These are phyloP conservation scores for Juncus effusus DNA, from an alignment of 176 grass and related monocot genomes.

Conservation along the genomic window DNA sequence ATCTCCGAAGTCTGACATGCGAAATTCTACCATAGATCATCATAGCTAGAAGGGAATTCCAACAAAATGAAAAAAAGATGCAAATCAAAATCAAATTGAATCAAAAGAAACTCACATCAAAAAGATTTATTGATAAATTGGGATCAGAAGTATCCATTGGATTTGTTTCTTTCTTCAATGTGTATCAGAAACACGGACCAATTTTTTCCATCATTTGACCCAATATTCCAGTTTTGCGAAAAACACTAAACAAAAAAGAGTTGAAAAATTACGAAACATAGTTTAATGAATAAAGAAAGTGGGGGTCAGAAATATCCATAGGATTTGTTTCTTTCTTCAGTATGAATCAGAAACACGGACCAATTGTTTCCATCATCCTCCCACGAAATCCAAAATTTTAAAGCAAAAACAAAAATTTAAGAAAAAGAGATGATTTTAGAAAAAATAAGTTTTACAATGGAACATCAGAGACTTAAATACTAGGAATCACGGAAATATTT, in stretches of 20 bases:
- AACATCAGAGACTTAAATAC: conserved; percentile 37
- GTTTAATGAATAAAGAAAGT: neutral
- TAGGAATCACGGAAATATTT: conserved; percentile 22
- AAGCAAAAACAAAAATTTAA: neutral
- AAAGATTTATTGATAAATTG: too few relatives aligned
- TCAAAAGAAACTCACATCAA: too few relatives aligned
- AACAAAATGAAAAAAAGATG: neutral
- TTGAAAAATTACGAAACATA: neutral
- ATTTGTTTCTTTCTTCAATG: neutral
- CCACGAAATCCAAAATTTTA: neutral
- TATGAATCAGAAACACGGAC: conserved; percentile 34
- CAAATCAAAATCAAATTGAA: neutral
- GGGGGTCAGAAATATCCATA: conserved; percentile 7
- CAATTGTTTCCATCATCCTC: conserved; percentile 28
- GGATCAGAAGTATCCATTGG: neutral
- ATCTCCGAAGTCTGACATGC: conserved; percentile 42
- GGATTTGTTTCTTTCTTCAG: conserved; percentile 25
- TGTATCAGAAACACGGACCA: conserved; percentile 16
- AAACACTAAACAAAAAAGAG: neutral
- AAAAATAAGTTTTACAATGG: neutral
- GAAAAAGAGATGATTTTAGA: neutral
- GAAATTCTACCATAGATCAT: conserved; percentile 30
- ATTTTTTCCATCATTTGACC: too few relatives aligned
- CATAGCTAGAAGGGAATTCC: neutral
- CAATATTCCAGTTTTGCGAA: too few relatives aligned